Evolutionary conservation across 2,329 filamentous ascomycete species (phyloP), one percentile per base, ranked within the genome.

Genomic region (Fusarium anthophilum): DNA sequence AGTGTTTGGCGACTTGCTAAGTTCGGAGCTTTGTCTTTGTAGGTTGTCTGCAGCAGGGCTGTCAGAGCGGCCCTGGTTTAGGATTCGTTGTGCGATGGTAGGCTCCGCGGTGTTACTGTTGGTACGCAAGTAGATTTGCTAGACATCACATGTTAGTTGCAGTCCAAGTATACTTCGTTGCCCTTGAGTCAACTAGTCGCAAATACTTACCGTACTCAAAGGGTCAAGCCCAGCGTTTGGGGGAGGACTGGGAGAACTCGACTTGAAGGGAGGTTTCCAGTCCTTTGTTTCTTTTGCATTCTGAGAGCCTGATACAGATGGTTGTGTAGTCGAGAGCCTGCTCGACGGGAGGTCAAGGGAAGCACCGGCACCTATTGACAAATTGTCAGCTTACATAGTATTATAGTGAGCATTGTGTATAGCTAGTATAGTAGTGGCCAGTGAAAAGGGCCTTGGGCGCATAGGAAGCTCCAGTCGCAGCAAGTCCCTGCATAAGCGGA

Each of bases 271-370:
- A 44, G 68, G 68, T 74, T 80, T 83, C 44, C 63, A 68, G 26
- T 83, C 82, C 63, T 80, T 83, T 65, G 65, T 64, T 35, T 82
- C 82, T 68, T 80, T 83, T 68, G 72, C 77, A 77, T 77, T 79
- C 70, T 81, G 81, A 77, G 91, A 92, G 77, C 90, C 92, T 61
- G 91, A 93, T 75, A 92, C 89, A 78, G 81, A 76, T 30, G 79
- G 57, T 61, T 79, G 78, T 61, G 77, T 62, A 60, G 73, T 77
- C 70, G 77, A 79, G 68, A 77, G 60, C 76, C 76, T 75, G 73
- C 73, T 79, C 62, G 77, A 71, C 54, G 64, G 72, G 54, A 69
- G 69, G 44, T 76, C 77, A 44, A 77, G 74, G 22, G 76, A 73
- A 50, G 74, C 69, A 70, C 73, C 66, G 41, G 62, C 70, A 76